Base-by-base conservation (phyloP, 371 early-diverging fungal species). In the Fennellomyces sp. region DNA sequence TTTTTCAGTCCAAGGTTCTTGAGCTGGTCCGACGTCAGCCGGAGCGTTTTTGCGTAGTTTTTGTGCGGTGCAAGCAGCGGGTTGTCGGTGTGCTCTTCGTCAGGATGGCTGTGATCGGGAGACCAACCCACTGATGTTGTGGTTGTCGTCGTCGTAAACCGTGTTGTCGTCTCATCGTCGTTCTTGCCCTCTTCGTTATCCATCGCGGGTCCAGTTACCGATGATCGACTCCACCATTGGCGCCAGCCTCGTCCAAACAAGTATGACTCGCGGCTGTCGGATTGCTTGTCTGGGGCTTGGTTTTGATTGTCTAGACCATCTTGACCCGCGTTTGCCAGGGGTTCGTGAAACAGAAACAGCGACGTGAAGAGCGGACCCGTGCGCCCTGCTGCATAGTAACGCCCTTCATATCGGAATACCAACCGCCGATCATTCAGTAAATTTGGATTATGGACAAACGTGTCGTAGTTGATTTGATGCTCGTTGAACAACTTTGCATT, bases 11-110 rank as follows among this genome's bases (percentile, higher is more conserved):
- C 79, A 19, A 99, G 80, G 19, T 78, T 76, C 73, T 91, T 86
- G 38, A 97, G 73, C 72, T 97, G 97, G 13, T 94, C 96, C 0
- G 94, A 94, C 0, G 95, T 95, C 64, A 97, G 72, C 11, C 97
- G 86, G 31, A 97, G 74, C 1, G 94, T 89, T 72, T 97, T 97
- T 19, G 92, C 93, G 65, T 93, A 97, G 31, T 82, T 66, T 57
- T 83, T 78, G 49, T 59, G 68, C 2, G 65, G 64, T 26, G 48
- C 27, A 35, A 56, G 39, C 30, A 38, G 41, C 15, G 49, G 31
- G 13, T 39, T 45, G 35, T 33, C 13, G 13, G 8, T 13, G 35
- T 33, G 45, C 10, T 45, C 30, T 23, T 35, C 51, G 39, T 33
- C 41, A 21, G 23, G 33, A 36, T 25, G 48, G 52, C 12, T 30